phyloP scores from a whole-genome alignment of 176 grass and related monocot genomes.

The Hordeum vulgare region DNA sequence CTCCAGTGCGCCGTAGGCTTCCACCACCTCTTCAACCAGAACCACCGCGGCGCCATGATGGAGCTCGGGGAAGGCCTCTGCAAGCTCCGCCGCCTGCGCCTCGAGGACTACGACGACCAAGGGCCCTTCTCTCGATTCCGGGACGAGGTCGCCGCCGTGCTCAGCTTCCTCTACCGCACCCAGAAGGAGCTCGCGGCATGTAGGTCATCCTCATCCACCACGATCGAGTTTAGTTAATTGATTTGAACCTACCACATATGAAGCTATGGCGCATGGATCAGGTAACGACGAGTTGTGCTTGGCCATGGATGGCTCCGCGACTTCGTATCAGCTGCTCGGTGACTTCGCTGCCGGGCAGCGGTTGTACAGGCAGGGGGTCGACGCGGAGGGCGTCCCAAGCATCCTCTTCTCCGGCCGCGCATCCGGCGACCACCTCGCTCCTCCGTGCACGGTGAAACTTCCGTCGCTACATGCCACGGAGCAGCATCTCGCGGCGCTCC shows the following conservation, averaged over 20 bases:
- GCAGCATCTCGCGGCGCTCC: conserved; percentile 31
- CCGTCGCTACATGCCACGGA: conserved; percentile 45
- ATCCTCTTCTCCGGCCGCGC: conserved; percentile 40
- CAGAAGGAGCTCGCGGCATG: conserved; percentile 88
- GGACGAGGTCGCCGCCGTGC: conserved; percentile 58
- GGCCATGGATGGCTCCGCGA: conserved; percentile 73
- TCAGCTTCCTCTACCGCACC: conserved; percentile 83
- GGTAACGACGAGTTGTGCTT: conserved; percentile 58
- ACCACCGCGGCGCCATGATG: conserved; percentile 90
- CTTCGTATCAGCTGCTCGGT: conserved; percentile 71
- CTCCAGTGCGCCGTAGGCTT: conserved; percentile 83
- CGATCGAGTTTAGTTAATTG: background rate
- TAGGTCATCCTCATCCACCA: conserved; percentile 3
- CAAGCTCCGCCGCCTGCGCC: conserved; percentile 69
- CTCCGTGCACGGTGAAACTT: conserved; percentile 38
- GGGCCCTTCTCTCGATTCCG: conserved; percentile 49
- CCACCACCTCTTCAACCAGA: conserved; percentile 94
- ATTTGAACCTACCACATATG: background rate
- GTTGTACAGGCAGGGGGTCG: conserved; percentile 37
- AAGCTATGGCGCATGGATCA: background rate
- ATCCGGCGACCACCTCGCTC: background rate
- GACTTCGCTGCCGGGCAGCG: conserved; percentile 76
- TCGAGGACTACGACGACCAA: background rate
- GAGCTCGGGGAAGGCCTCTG: conserved; percentile 89
- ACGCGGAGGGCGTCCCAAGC: conserved; percentile 14